phyloP scores from a whole-genome alignment of 768 basidiomycete species.

The Lentinula aciculospora region DNA sequence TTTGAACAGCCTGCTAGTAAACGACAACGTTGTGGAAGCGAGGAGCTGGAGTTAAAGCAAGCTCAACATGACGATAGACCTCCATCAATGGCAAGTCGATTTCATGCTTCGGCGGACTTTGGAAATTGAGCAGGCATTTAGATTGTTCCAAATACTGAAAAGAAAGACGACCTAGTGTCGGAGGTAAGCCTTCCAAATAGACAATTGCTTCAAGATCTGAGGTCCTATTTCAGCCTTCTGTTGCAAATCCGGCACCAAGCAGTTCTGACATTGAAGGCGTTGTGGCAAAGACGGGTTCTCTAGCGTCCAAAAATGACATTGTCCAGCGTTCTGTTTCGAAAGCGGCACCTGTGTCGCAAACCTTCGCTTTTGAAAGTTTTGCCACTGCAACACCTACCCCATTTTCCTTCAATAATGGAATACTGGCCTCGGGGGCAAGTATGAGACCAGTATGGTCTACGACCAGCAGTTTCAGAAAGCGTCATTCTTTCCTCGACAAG shows the following conservation, averaged over 20 bases:
- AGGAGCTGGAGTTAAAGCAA: neutral
- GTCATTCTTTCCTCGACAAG: conserved; percentile 1
- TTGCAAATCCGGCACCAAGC: neutral
- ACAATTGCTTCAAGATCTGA: neutral
- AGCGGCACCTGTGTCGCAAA: neutral
- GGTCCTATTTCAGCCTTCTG: neutral
- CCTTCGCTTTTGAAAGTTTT: neutral
- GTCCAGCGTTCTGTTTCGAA: neutral
- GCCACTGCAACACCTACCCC: neutral
- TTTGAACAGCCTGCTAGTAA: neutral
- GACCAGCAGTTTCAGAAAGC: conserved; percentile 4
- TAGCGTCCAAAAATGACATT: neutral
- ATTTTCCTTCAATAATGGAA: neutral
- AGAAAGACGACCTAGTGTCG: neutral
- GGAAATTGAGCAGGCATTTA: neutral
- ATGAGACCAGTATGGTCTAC: conserved; percentile 4
- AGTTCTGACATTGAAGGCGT: neutral
- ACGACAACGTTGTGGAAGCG: neutral
- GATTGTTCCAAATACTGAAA: neutral
- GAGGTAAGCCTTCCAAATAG: neutral
- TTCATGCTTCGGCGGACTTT: neutral
- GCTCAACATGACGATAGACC: neutral
- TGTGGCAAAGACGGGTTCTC: neutral
- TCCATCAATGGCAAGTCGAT: neutral
- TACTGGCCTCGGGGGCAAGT: conserved; percentile 1